These are phyloP conservation scores for Bacidia rubella DNA, from an alignment of 495 filamentous ascomycete genomes.

Conservation along the genomic window DNA sequence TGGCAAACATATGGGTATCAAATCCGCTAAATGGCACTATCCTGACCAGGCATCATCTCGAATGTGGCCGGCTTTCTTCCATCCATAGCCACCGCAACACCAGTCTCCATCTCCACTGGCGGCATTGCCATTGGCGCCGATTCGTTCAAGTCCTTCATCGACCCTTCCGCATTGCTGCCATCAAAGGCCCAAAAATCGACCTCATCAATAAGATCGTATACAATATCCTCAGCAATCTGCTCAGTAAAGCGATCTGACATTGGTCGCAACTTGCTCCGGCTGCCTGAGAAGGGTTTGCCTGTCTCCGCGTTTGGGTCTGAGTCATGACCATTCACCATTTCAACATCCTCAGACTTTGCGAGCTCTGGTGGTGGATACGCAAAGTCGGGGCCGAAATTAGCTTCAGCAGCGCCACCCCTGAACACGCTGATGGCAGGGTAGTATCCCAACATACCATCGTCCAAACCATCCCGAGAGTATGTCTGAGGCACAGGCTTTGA, in stretches of 20 bases:
- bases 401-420: slow-evolving; percentile 75
- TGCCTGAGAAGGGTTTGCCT: slow-evolving; percentile 14
- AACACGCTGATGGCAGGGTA: slow-evolving; percentile 90
- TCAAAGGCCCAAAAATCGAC: slow-evolving; percentile 19
- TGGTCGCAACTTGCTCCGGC: slow-evolving; percentile 30
- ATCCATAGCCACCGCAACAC: slow-evolving; percentile 11
- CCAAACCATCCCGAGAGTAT: slow-evolving; percentile 66
- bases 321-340: slow-evolving; percentile 30
- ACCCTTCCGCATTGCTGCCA: slow-evolving; percentile 5
- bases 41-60: not conserved
- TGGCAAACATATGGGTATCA: not conserved
- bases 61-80: not conserved
- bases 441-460: slow-evolving; percentile 91
- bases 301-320: slow-evolving; percentile 7
- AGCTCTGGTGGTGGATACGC: slow-evolving; percentile 64
- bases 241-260: slow-evolving; percentile 77
- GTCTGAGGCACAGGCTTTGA: slow-evolving; percentile 55
- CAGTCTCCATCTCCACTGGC: slow-evolving; percentile 5
- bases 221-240: slow-evolving; percentile 87
- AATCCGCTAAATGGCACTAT: not conserved
- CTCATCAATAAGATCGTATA: slow-evolving; percentile 74
- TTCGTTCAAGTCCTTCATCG: slow-evolving; percentile 10
- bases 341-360: slow-evolving; percentile 31
- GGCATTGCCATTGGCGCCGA: slow-evolving; percentile 5
- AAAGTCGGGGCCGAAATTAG: slow-evolving; percentile 82